phyloP scores from a whole-genome alignment of 176 grass and related monocot genomes.

The Lolium rigidum region DNA sequence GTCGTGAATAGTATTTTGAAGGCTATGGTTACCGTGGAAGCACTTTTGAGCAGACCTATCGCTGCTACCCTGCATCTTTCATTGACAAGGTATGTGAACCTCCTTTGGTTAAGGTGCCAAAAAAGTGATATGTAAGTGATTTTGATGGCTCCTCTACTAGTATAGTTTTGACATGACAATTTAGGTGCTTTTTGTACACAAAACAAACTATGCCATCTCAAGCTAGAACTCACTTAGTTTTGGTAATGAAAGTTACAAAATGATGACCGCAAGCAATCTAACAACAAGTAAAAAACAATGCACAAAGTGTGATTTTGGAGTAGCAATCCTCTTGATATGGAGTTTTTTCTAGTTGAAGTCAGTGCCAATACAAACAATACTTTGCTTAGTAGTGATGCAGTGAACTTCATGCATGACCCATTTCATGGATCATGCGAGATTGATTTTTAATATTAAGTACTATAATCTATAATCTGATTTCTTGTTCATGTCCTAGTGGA shows the following conservation, averaged over 20 bases:
- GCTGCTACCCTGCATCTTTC: slow-evolving; percentile 94
- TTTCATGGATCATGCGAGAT: slow-evolving; percentile 17
- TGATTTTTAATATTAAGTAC: not conserved
- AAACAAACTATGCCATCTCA: too few species aligned
- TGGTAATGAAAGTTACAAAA: not conserved
- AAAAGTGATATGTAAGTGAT: not conserved
- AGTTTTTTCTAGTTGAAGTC: slow-evolving; percentile 23
- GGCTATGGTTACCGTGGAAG: slow-evolving; percentile 84
- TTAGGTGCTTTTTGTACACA: not conserved
- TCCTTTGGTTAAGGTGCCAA: slow-evolving; percentile 13
- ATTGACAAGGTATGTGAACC: slow-evolving; percentile 86
- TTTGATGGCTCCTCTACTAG: not conserved
- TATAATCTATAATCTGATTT: not conserved
- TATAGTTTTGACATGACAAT: not conserved
- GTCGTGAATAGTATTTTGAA: slow-evolving; percentile 70
- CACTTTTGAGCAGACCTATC: slow-evolving; percentile 95
- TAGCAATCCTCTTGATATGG: not conserved
- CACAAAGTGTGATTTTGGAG: not conserved
- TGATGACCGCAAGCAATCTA: slow-evolving; percentile 4
- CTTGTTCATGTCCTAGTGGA: not conserved
- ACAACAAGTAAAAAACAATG: not conserved
- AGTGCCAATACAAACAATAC: not conserved
- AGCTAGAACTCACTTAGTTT: too few species aligned
- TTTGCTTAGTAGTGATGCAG: slow-evolving; percentile 6
- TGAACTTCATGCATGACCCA: not conserved